A percentile compares a stretch with the other conserved stretches of the same genome.
phyloP scores from a whole-genome alignment of 495 filamentous ascomycete species.

The Hyphodiscus hymeniophilus region DNA sequence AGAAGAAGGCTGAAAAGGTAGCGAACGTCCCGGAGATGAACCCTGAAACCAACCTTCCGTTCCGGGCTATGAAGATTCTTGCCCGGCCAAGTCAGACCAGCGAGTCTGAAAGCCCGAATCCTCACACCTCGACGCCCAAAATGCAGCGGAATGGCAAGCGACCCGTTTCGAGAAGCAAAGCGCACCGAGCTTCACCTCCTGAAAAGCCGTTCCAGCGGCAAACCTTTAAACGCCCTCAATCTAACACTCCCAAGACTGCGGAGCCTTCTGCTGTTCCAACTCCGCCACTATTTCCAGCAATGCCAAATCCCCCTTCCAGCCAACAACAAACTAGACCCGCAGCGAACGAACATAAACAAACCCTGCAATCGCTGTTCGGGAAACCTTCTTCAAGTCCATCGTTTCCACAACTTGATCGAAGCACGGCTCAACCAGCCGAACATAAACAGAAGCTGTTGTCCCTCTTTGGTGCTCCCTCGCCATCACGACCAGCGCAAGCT shows the following conservation, averaged over 20 bases:
- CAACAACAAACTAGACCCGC: conserved; percentile 13
- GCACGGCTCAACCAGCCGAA: conserved; percentile 27
- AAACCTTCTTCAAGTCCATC: conserved; percentile 31
- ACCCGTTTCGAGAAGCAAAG: neutral
- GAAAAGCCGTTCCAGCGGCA: conserved; percentile 49
- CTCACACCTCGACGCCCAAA: conserved; percentile 2
- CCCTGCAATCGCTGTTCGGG: conserved; percentile 65
- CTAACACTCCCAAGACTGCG: conserved; percentile 14
- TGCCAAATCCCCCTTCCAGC: conserved; percentile 8
- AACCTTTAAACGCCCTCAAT: conserved; percentile 45
- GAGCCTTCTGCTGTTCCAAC: conserved; percentile 17
- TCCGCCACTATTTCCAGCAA: conserved; percentile 2
- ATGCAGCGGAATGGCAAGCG: conserved; percentile 13
- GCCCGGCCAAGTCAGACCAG: conserved; percentile 8
- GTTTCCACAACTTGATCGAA: conserved; percentile 15
- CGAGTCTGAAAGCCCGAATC: conserved; percentile 16
- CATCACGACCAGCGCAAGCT: conserved; percentile 29
- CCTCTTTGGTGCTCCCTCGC: conserved; percentile 47
- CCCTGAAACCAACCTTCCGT: conserved; percentile 18
- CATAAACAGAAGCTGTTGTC: conserved; percentile 64
- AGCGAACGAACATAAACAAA: conserved; percentile 50
- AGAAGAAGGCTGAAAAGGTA: conserved; percentile 3
- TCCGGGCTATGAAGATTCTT: conserved; percentile 15
- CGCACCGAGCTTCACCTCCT: neutral
- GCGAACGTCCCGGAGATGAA: conserved; percentile 15